These are phyloP conservation scores for Gardenia jasminoides DNA, from an alignment of 257 asterid genomes.

Conservation along the genomic window DNA sequence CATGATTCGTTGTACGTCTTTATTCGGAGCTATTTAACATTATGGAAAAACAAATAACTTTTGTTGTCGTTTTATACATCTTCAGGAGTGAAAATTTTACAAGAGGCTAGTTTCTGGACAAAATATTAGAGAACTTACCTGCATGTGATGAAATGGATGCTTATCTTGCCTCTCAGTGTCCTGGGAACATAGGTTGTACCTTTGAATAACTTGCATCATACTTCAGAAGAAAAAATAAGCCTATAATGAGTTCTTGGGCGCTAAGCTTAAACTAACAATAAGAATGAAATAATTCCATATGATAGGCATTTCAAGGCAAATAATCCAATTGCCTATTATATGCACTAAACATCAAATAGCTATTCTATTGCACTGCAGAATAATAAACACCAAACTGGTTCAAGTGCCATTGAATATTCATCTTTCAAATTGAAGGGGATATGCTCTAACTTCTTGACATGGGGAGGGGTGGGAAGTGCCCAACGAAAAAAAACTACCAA, in stretches of 20 bases:
- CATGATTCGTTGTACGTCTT: neutral
- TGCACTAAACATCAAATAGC: neutral
- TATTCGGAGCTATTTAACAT: neutral
- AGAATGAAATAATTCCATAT: too few relatives aligned
- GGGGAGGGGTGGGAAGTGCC: too few relatives aligned
- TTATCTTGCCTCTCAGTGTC: conserved; percentile 31
- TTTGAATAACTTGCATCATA: conserved; percentile 68
- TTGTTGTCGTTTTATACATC: too few relatives aligned
- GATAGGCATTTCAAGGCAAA: neutral
- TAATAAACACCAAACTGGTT: neutral
- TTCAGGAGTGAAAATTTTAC: too few relatives aligned
- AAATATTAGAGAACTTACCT: conserved; percentile 23
- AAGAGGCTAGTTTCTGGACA: neutral
- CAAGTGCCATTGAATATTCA: neutral
- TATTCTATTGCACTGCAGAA: neutral
- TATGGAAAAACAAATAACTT: too few relatives aligned
- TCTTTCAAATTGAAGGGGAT: neutral
- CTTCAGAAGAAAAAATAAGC: conserved; percentile 28
- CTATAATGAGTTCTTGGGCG: neutral
- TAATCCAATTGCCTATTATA: neutral
- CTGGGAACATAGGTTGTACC: conserved; percentile 40
- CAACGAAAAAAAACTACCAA: too few relatives aligned
- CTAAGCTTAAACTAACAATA: neutral
- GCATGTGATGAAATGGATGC: conserved; percentile 23
- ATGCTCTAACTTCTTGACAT: too few relatives aligned